A percentile compares a stretch with the other conserved stretches of the same genome.
These are phyloP conservation scores for Xylaria flabelliformis DNA, from an alignment of 495 filamentous ascomycete species.

Conservation along the genomic window DNA sequence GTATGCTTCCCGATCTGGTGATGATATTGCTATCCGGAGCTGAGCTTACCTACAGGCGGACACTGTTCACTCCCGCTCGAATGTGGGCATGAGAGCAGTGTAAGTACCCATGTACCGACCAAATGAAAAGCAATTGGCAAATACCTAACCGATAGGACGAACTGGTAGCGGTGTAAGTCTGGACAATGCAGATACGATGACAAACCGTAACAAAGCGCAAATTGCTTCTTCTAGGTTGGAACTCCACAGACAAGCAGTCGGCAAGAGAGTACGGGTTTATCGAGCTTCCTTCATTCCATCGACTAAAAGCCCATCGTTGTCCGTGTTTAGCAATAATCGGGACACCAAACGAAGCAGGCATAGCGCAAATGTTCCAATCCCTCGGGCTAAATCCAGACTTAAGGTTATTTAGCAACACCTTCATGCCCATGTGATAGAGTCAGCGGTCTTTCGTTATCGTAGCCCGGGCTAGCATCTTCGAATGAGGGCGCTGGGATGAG, in stretches of 20 bases:
- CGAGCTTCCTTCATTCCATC: neutral
- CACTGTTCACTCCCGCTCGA: constrained; percentile 22
- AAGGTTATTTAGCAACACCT: constrained; percentile 14
- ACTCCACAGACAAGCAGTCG: constrained; percentile 14
- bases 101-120: constrained; percentile 5
- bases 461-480: constrained; percentile 22
- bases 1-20: constrained; percentile 27
- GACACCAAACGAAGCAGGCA: constrained; percentile 18
- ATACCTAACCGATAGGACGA: constrained; percentile 18
- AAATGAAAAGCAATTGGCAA: constrained; percentile 29
- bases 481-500: constrained; percentile 38
- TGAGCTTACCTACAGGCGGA: constrained; percentile 24
- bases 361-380: constrained; percentile 9
- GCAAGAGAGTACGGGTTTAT: neutral
- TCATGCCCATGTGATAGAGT: constrained; percentile 30
- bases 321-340: neutral
- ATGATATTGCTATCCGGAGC: constrained; percentile 25
- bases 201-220: constrained; percentile 12
- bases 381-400: neutral
- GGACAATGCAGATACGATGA: constrained; percentile 15
- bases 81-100: constrained; percentile 6
- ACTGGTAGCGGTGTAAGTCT: constrained; percentile 26
- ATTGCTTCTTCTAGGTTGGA: constrained; percentile 27
- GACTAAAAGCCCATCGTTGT: neutral
- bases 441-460: constrained; percentile 24